phyloP scores from a whole-genome alignment of 2,329 filamentous ascomycete species.

The Ophiostoma quercus region DNA sequence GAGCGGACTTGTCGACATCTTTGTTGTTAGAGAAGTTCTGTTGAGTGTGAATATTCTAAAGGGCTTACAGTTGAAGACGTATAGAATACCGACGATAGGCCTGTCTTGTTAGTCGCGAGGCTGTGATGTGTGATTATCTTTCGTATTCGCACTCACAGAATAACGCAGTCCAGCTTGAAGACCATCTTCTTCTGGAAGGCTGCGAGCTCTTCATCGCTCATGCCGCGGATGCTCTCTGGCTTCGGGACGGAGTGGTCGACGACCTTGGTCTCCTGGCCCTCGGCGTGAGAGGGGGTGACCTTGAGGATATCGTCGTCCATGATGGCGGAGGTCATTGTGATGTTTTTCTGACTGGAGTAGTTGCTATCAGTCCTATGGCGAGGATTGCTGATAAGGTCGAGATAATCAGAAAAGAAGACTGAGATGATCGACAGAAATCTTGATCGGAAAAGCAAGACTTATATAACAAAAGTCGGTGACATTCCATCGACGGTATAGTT shows the following conservation, averaged over 20 bases:
- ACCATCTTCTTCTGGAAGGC: slow-evolving; percentile 21
- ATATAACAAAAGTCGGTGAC: background rate
- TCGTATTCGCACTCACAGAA: slow-evolving; percentile 14
- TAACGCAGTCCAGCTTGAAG: slow-evolving; percentile 25
- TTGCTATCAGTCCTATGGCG: background rate
- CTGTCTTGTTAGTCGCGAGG: background rate
- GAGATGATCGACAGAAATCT: background rate
- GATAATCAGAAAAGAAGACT: background rate
- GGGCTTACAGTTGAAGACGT: slow-evolving; percentile 24
- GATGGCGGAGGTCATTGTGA: background rate
- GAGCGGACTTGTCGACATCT: slow-evolving; percentile 25
- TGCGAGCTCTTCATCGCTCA: slow-evolving; percentile 15
- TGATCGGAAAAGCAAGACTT: background rate
- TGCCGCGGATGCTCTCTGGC: slow-evolving; percentile 4
- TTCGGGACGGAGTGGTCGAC: slow-evolving; percentile 11
- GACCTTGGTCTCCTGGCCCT: slow-evolving; percentile 3
- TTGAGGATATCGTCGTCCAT: slow-evolving; percentile 13
- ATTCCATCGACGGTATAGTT: background rate
- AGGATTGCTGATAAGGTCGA: background rate
- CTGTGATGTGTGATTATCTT: background rate
- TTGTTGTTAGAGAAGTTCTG: background rate
- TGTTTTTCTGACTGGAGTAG: background rate
- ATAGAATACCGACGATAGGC: slow-evolving; percentile 21
- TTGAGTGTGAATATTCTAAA: background rate
- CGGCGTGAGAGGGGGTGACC: background rate